These are phyloP conservation scores for Citrullus colocynthis DNA, from an alignment of 306 rosid species.

Conservation along the genomic window DNA sequence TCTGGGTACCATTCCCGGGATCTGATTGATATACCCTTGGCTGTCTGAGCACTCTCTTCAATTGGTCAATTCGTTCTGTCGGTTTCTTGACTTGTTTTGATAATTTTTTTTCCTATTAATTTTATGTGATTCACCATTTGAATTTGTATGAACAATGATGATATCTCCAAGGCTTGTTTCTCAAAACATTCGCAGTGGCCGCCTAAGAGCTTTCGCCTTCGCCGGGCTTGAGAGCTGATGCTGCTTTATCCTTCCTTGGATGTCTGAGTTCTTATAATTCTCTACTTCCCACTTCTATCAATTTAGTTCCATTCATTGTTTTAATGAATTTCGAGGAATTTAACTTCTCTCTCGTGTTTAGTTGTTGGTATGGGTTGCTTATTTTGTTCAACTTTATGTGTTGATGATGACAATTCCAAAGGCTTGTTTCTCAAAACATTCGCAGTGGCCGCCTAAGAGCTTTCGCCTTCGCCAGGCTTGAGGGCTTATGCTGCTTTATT, in stretches of 20 bases:
- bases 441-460: neutral
- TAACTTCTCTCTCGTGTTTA: too few relatives aligned
- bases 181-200: neutral
- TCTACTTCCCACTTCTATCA: too few relatives aligned
- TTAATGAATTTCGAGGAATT: too few relatives aligned
- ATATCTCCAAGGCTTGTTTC: neutral
- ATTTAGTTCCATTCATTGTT: too few relatives aligned
- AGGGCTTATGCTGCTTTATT: neutral
- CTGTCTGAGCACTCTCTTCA: constrained; percentile 69
- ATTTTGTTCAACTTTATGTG: too few relatives aligned
- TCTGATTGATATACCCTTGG: constrained; percentile 81
- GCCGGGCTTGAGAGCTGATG: neutral
- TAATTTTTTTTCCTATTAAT: too few relatives aligned
- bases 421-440: neutral
- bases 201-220: too few relatives aligned
- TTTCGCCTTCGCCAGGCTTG: neutral
- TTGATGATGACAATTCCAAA: too few relatives aligned
- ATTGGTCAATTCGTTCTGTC: neutral
- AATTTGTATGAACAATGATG: neutral
- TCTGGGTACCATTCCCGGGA: constrained; percentile 48
- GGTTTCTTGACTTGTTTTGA: neutral
- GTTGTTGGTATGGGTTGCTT: too few relatives aligned
- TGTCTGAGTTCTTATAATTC: neutral
- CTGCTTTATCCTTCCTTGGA: neutral
- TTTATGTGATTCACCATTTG: neutral